Conservation (phyloP, 2,329 filamentous ascomycete species). For the Pseudogymnoascus sp. region DNA sequence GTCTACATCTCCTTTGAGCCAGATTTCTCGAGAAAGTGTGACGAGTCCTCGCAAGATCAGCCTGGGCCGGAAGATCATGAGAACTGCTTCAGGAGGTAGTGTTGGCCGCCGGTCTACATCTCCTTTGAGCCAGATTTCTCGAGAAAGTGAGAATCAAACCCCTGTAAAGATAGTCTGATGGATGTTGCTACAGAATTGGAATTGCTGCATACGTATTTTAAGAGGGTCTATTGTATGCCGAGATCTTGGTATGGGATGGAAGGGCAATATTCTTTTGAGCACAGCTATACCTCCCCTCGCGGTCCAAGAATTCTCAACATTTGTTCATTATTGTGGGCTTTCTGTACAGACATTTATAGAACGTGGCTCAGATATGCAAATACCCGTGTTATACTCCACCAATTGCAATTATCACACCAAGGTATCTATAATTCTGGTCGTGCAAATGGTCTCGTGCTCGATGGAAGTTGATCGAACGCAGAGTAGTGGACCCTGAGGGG, state of each 20-base stretch:
- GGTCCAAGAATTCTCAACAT: background rate
- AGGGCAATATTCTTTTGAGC: background rate
- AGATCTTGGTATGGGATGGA: background rate
- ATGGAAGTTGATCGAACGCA: conserved; percentile 1
- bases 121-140: background rate
- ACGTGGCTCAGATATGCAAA: background rate
- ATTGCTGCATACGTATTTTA: background rate
- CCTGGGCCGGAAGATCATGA: background rate
- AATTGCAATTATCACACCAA: background rate
- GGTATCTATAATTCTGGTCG: background rate
- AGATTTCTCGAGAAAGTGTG: background rate
- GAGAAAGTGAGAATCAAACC: background rate
- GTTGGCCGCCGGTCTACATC: background rate
- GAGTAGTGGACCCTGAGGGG: conserved; percentile 5
- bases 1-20: background rate
- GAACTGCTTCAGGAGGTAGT: background rate
- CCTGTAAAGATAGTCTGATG: background rate
- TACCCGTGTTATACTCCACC: conserved; percentile 3
- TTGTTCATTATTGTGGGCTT: conserved; percentile 2
- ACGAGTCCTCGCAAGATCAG: background rate
- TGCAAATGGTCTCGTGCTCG: background rate
- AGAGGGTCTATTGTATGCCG: background rate
- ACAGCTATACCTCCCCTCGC: background rate
- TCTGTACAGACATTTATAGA: conserved; percentile 5
- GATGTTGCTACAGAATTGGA: background rate